Evolutionary conservation across 129 eudicot species (phyloP).

Genomic region (Tanacetum coccineum): DNA sequence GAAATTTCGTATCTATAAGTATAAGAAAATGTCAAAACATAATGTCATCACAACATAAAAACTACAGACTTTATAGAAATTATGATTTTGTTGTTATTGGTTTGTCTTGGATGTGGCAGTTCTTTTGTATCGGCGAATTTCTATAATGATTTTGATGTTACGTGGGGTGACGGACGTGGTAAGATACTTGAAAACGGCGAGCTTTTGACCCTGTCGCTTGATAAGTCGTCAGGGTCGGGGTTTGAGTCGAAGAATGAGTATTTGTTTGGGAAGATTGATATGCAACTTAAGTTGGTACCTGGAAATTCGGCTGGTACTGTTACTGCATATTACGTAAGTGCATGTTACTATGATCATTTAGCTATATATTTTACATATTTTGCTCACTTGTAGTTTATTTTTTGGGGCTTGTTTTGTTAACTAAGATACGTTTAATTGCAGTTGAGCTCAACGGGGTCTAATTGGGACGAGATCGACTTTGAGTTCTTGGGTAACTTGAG

Average conservation of each 20-base stretch:
- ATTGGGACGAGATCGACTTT: slow-evolving; percentile 40
- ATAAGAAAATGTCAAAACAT: not conserved
- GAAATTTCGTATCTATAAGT: slow-evolving; percentile 7
- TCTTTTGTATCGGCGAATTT: slow-evolving; percentile 28
- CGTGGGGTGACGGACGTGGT: slow-evolving; percentile 61
- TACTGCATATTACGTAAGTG: slow-evolving; percentile 31
- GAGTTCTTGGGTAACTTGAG: slow-evolving; percentile 44
- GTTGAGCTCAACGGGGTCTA: slow-evolving; percentile 10
- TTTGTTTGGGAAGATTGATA: slow-evolving; percentile 47
- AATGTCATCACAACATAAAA: not conserved
- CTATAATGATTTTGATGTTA: slow-evolving; percentile 36
- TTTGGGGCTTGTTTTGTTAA: not conserved
- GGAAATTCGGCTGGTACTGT: slow-evolving; percentile 61
- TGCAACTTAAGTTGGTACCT: slow-evolving; percentile 54
- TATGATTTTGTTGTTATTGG: too few species aligned
- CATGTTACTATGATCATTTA: not conserved
- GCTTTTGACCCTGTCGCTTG: slow-evolving; percentile 50
- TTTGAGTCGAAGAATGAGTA: slow-evolving; percentile 48
- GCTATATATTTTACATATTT: too few species aligned
- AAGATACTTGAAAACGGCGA: slow-evolving; percentile 43
- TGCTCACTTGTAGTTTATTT: too few species aligned
- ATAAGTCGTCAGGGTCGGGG: slow-evolving; percentile 51
- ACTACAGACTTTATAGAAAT: too few species aligned
- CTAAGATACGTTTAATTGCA: slow-evolving; percentile 2
- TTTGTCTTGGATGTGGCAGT: too few species aligned